Conservation (phyloP, 805 yeast species). For the Lachancea kluyveri region DNA sequence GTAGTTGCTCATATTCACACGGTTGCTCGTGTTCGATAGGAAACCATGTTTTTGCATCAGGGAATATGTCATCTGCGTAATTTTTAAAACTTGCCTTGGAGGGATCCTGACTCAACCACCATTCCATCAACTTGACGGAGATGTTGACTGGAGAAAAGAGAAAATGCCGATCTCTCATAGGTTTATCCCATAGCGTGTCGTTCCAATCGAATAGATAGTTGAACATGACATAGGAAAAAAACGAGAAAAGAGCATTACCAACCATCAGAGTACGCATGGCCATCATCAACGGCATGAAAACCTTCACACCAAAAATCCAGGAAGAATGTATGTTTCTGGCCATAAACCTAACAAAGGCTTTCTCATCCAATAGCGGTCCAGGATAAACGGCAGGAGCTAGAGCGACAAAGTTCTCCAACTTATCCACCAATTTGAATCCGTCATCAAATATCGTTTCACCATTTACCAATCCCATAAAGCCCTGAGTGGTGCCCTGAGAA, state of each 20-base stretch:
- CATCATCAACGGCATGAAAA: slow-evolving; percentile 76
- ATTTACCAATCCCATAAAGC: slow-evolving; percentile 59
- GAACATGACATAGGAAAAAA: slow-evolving; percentile 73
- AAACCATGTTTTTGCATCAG: slow-evolving; percentile 52
- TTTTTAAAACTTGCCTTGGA: slow-evolving; percentile 37
- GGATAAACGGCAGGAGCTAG: slow-evolving; percentile 91
- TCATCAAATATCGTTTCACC: slow-evolving; percentile 28
- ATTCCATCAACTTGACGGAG: slow-evolving; percentile 73
- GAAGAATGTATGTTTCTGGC: slow-evolving; percentile 43
- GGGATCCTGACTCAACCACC: slow-evolving; percentile 71
- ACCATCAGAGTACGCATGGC: slow-evolving; percentile 45
- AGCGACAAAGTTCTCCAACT: slow-evolving; percentile 63
- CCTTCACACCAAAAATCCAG: slow-evolving; percentile 63
- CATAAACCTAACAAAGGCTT: slow-evolving; percentile 56
- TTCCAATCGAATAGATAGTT: slow-evolving; percentile 85
- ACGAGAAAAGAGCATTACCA: slow-evolving; percentile 48
- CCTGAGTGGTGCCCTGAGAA: slow-evolving; percentile 91
- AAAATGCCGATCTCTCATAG: slow-evolving; percentile 66
- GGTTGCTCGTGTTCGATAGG: slow-evolving; percentile 18
- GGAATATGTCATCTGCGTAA: slow-evolving; percentile 39
- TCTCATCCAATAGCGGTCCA: slow-evolving; percentile 63
- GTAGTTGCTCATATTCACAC: slow-evolving; percentile 13
- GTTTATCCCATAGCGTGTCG: slow-evolving; percentile 67
- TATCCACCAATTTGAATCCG: slow-evolving; percentile 40
- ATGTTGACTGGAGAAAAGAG: slow-evolving; percentile 82